Evolutionary conservation across 176 grass and related monocot species (phyloP), one percentile per base, ranked within the genome.

Genomic region (Oryza meridionalis): DNA sequence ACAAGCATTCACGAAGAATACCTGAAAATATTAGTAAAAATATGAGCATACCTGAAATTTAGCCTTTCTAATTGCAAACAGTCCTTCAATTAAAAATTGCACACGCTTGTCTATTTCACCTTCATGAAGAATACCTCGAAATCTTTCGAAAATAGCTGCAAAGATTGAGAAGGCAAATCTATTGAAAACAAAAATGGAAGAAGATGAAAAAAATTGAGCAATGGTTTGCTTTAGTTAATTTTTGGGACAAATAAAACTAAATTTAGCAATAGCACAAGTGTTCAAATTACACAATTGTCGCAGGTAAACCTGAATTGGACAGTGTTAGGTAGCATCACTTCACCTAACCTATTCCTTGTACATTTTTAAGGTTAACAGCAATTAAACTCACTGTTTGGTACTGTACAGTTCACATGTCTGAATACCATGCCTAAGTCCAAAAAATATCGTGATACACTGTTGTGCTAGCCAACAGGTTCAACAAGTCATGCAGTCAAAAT

Each of bases 61-160:
- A 69, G 95, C 95, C 74, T 97, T 97, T 82, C 96, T 90, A 62
- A 98, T 95, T 75, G 96, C 96, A 85, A 98, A 98, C 82, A 98
- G 89, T 17, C 96, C 96, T 94, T 98, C 96, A 25, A 98, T 98
- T 11, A 98, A 43, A 84, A 98, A 98, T 14, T 98, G 96, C 3
- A 98, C 96, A 33, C 96, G 81, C 80, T 98, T 98, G 66, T 98
- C 96, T 44, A 98, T 98, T 83, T 95, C 93, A 75, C 96, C 96
- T 89, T 98, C 96, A 80, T 98, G 96, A 85, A 98, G 89, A 71
- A 98, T 98, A 16, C 89, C 96, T 75, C 96, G 89, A 81, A 98
- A 98, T 81, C 93, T 85, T 88, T 98, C 96, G 89, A 98, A 98
- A 86, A 98, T 94, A 85, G 90, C 95, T 97, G 85, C 77, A 91